phyloP scores from a whole-genome alignment of 1,284 basidiomycete species.

The Phylloboletellus chloephorus region DNA sequence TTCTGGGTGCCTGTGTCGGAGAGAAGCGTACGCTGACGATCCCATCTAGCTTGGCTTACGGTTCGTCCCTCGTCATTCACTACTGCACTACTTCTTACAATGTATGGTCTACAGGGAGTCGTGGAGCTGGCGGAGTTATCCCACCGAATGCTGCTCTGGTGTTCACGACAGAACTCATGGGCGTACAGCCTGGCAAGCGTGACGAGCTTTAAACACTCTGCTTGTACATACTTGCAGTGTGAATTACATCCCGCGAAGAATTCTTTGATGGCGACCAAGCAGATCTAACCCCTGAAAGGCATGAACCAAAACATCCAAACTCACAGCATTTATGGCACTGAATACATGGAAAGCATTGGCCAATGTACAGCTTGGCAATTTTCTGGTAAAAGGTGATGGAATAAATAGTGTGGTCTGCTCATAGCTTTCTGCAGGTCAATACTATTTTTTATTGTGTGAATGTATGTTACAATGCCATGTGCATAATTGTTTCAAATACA shows the following conservation, averaged over 20 bases:
- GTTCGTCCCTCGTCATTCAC: constrained; percentile 41
- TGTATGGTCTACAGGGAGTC: constrained; percentile 47
- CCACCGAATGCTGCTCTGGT: constrained; percentile 81
- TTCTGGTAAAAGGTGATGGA: no score
- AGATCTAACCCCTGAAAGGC: background rate
- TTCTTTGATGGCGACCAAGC: background rate
- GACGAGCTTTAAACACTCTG: constrained; percentile 34
- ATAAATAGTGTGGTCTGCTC: no score
- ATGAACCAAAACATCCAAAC: background rate
- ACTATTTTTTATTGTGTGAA: no score
- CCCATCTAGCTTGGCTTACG: constrained; percentile 74
- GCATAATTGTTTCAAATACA: no score
- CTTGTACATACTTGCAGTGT: background rate
- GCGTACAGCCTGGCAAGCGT: constrained; percentile 38
- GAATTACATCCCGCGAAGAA: background rate
- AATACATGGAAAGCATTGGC: no score
- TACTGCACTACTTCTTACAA: background rate
- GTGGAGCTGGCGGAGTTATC: constrained; percentile 75
- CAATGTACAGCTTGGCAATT: no score
- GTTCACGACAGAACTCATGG: constrained; percentile 82
- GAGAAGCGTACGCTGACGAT: constrained; percentile 93
- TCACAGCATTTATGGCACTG: no score
- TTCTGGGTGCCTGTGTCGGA: constrained; percentile 79
- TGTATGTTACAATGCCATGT: no score
- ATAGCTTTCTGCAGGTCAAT: no score